These are phyloP conservation scores for Vanderwaltozyma tropicalis DNA, from an alignment of 805 yeast species.

Conservation along the genomic window DNA sequence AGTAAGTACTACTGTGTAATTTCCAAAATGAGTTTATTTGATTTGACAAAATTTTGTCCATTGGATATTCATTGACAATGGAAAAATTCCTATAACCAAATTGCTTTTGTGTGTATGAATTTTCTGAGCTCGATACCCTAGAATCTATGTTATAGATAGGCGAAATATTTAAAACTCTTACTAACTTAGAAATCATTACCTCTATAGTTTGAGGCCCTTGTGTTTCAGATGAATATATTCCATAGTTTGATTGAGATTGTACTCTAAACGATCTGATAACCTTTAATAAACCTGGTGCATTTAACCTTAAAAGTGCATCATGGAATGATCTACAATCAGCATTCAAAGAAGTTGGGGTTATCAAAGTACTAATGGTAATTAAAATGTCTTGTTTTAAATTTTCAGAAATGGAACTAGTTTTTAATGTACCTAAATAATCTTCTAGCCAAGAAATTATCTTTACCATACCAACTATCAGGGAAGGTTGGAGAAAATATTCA, in stretches of 20 bases:
- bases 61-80: constrained; percentile 22
- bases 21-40: constrained; percentile 30
- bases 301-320: constrained; percentile 29
- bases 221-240: constrained; percentile 25
- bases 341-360: constrained; percentile 34
- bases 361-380: constrained; percentile 31
- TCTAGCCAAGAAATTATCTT: constrained; percentile 45
- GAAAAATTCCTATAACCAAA: constrained; percentile 17
- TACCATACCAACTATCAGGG: constrained; percentile 47
- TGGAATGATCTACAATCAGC: constrained; percentile 39
- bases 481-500: constrained; percentile 78
- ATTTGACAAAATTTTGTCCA: constrained; percentile 25
- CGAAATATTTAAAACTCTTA: constrained; percentile 14
- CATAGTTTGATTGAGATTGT: constrained; percentile 21
- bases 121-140: constrained; percentile 12
- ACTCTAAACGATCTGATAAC: constrained; percentile 16
- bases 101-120: constrained; percentile 21
- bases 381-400: constrained; percentile 29
- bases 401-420: constrained; percentile 16
- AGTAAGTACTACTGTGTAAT: constrained; percentile 29
- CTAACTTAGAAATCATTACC: constrained; percentile 15
- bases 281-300: constrained; percentile 19
- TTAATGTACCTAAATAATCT: constrained; percentile 30
- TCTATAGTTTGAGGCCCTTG: constrained; percentile 21
- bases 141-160: constrained; percentile 24